Base-by-base conservation (phyloP, 2,329 filamentous ascomycete species). In the Penicillium expansum region DNA sequence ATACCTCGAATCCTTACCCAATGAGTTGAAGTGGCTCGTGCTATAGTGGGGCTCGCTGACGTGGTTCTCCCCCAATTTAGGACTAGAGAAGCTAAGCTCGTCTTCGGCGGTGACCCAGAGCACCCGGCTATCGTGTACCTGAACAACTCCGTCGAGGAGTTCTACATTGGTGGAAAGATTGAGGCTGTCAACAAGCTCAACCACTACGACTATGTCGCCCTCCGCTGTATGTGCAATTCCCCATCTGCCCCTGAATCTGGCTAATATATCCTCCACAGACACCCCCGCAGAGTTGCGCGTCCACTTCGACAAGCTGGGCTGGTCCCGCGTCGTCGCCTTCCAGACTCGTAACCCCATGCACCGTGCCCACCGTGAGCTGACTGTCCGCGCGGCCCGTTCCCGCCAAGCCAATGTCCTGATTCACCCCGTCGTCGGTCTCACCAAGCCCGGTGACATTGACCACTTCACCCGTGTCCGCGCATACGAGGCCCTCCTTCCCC, bases 281-380 rank as follows among this genome's bases (percentile, higher is more conserved):
- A 95, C 94, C 11, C 94, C 94, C 63, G 88, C 94, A 48, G 94
- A 99, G 81, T 84, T 99, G 70, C 91, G 94, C 70, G 82, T 91
- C 64, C 93, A 97, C 83, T 99, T 99, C 74, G 94, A 97, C 84
- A 99, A 99, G 86, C 91, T 99, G 69, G 94, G 94, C 79, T 99
- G 94, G 94, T 88, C 90, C 77, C 88, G 89, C 77, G 93, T 99
- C 68, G 94, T 99, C 63, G 94, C 94, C 72, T 99, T 99, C 89
- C 94, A 99, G 84, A 99, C 94, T 64, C 83, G 92, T 76, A 99
- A 99, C 81, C 94, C 94, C 68, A 99, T 99, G 94, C 94, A 99
- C 83, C 90, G 94, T 71, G 94, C 94, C 75, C 94, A 99, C 80
- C 87, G 94, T 79, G 94, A 99, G 82, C 82, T 99, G 77, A 99